Conservation (phyloP, 2,329 filamentous ascomycete genomes). For the Penicillium sumatraense region DNA sequence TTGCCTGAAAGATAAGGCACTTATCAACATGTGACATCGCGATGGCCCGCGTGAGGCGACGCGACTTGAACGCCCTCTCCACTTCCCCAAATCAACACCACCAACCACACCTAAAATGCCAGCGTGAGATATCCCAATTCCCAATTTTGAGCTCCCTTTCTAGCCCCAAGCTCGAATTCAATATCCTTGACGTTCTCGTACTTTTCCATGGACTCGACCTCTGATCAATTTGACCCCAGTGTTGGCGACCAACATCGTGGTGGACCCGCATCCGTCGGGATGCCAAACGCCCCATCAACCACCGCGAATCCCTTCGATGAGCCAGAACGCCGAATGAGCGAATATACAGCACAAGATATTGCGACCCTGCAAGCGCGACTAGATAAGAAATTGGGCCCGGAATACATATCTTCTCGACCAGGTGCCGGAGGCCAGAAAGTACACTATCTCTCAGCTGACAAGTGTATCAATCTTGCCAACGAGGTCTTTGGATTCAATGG, state of each 20-base stretch:
- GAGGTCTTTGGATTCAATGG: slow-evolving; percentile 97
- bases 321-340: slow-evolving; percentile 66
- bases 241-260: slow-evolving; percentile 70
- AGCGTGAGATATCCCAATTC: slow-evolving; percentile 43
- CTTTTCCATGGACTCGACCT: slow-evolving; percentile 10
- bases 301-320: slow-evolving; percentile 81
- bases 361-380: slow-evolving; percentile 84
- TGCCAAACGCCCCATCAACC: slow-evolving; percentile 38
- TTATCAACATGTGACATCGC: slow-evolving; percentile 39
- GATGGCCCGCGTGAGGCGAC: slow-evolving; percentile 31
- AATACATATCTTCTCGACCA: slow-evolving; percentile 87
- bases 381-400: slow-evolving; percentile 91
- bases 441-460: slow-evolving; percentile 94
- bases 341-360: slow-evolving; percentile 89
- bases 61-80: slow-evolving; percentile 21
- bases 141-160: too few relatives aligned
- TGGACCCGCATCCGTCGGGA: slow-evolving; percentile 47
- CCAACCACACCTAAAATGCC: slow-evolving; percentile 47
- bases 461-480: slow-evolving; percentile 92
- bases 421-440: slow-evolving; percentile 85
- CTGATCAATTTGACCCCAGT: slow-evolving; percentile 49
- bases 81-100: slow-evolving; percentile 14
- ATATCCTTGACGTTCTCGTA: neutral
- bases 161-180: neutral
- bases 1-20: slow-evolving; percentile 3